These are phyloP conservation scores for Herpotrichia juniperi DNA, from an alignment of 2,329 filamentous ascomycete species.

Conservation along the genomic window DNA sequence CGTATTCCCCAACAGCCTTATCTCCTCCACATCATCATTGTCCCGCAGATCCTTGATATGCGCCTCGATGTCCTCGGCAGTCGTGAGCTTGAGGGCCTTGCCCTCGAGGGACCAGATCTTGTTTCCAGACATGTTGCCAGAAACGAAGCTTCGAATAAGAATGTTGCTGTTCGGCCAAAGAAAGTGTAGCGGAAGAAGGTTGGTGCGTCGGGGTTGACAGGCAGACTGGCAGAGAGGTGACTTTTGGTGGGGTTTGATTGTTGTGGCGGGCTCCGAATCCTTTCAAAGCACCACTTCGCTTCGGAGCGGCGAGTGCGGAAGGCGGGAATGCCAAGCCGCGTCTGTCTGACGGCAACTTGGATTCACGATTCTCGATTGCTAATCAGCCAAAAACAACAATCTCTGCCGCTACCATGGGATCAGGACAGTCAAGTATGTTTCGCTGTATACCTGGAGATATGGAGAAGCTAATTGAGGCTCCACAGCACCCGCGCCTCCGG, in stretches of 20 bases:
- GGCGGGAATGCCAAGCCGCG: constrained; percentile 29
- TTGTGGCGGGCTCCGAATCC: too few relatives aligned
- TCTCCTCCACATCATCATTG: constrained; percentile 79
- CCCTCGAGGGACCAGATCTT: constrained; percentile 90
- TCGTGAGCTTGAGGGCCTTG: constrained; percentile 90
- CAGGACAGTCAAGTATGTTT: constrained; percentile 31
- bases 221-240: constrained; percentile 30
- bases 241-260: constrained; percentile 35
- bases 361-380: constrained; percentile 26
- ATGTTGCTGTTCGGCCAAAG: constrained; percentile 1
- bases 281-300: too few relatives aligned
- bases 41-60: constrained; percentile 78
- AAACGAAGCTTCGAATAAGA: background rate
- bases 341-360: background rate
- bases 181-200: constrained; percentile 5
- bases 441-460: background rate
- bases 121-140: constrained; percentile 48
- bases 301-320: constrained; percentile 10
- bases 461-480: constrained; percentile 14
- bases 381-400: constrained; percentile 27
- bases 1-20: constrained; percentile 89
- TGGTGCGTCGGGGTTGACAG: constrained; percentile 3
- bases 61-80: constrained; percentile 81
- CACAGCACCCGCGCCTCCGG: constrained; percentile 37
- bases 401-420: constrained; percentile 32